Base-by-base conservation (phyloP, 2,329 filamentous ascomycete genomes). In the Neopestalotiopsis sp. region DNA sequence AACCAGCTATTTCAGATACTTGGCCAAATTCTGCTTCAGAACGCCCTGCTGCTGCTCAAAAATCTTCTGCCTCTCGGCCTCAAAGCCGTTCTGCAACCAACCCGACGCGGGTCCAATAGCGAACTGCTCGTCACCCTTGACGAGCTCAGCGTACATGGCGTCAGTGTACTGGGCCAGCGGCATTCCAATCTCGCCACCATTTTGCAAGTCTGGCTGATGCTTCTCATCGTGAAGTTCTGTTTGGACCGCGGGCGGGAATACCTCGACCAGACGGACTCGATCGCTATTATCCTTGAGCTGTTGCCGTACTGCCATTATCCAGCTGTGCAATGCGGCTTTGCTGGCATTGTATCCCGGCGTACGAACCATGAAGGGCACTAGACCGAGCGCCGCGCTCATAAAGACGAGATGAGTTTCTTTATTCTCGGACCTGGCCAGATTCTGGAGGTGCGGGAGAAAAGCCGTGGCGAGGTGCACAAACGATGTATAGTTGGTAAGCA, bases 251-350 rank as follows among this genome's bases (percentile, higher is more conserved):
- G 78, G 78, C 68, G 84, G 83, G 57, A 81, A 82, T 13, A 86
- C 73, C 72, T 87, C 83, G 49, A 85, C 78, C 1, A 86, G 74
- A 10, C 73, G 74, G 38, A 76, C 71, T 10, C 42, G 4, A 45
- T 79, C 78, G 5, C 76, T 76, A 10, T 75, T 79, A 38, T 77
- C 74, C 17, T 76, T 70, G 30, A 87, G 77, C 74, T 86, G 83
- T 68, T 85, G 81, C 6, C 84, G 80, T n/a, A 87, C 71, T 40
- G 76, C 81, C 32, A 83, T 77, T 20, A 82, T 76, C 68, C 83
- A 86, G 2, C 77, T 75, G 71, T 85, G 83, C 68, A 87, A 75
- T 1, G 85, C 85, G 0, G 84, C 83, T 74, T 87, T 87, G 49
- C 82, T 83, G 7, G 84, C 83, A 12, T 80, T 84, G 75, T 87